phyloP scores from a whole-genome alignment of 2,329 filamentous ascomycete species.

The Periconia digitata region DNA sequence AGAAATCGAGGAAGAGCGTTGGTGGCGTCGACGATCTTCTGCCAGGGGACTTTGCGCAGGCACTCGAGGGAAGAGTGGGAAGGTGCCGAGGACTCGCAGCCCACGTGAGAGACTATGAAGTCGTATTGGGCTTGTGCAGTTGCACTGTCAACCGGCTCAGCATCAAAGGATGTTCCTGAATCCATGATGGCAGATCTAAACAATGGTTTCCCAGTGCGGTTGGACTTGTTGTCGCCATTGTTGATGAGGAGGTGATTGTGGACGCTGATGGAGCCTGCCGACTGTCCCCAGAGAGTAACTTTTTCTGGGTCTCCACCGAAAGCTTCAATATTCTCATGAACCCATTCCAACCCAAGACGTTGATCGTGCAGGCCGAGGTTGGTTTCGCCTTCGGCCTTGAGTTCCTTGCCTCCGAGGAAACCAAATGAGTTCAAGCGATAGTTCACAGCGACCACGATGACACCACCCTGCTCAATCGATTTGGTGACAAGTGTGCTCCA shows the following conservation, averaged over 20 bases:
- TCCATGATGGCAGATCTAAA: constrained; percentile 47
- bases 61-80: background rate
- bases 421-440: constrained; percentile 64
- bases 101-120: background rate
- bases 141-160: constrained; percentile 41
- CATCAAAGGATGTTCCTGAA: constrained; percentile 27
- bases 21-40: background rate
- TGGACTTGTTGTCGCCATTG: background rate
- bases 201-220: constrained; percentile 39
- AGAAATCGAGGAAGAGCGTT: background rate
- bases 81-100: constrained; percentile 1
- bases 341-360: constrained; percentile 49
- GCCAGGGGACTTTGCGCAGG: background rate
- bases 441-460: constrained; percentile 48
- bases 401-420: constrained; percentile 56
- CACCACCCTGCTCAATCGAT: constrained; percentile 51
- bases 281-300: constrained; percentile 50
- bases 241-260: background rate
- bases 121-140: background rate
- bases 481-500: constrained; percentile 54
- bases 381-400: constrained; percentile 45
- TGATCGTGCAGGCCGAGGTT: constrained; percentile 50
- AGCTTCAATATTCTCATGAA: constrained; percentile 46
- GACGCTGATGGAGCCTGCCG: constrained; percentile 41
- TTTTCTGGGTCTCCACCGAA: constrained; percentile 48